Evolutionary conservation across 2,329 filamentous ascomycete genomes (phyloP).

Genomic region (Diplodia intermedia): DNA sequence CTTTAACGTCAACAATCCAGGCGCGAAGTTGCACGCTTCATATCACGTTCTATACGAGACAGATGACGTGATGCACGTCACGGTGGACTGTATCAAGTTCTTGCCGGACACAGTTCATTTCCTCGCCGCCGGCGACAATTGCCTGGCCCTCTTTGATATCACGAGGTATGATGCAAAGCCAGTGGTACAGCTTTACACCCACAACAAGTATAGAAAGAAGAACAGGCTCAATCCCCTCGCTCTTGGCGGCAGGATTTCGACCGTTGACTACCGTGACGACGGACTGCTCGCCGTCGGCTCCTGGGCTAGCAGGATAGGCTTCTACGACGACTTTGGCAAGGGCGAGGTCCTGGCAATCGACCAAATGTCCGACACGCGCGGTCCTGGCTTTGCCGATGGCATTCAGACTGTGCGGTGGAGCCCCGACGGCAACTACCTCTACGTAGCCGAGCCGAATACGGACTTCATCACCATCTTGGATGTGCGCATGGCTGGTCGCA

Average conservation of each 20-base stretch:
- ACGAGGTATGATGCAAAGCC: conserved; percentile 43
- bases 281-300: conserved; percentile 64
- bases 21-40: conserved; percentile 49
- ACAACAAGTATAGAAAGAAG: conserved; percentile 42
- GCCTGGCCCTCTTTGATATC: conserved; percentile 64
- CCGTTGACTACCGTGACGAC: conserved; percentile 56
- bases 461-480: conserved; percentile 65
- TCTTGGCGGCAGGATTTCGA: conserved; percentile 57
- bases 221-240: conserved; percentile 55
- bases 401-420: conserved; percentile 65
- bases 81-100: conserved; percentile 54
- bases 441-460: conserved; percentile 64
- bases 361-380: conserved; percentile 40
- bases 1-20: conserved; percentile 50
- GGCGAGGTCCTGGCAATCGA: conserved; percentile 54
- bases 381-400: conserved; percentile 48
- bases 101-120: conserved; percentile 58
- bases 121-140: conserved; percentile 62
- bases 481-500: conserved; percentile 60
- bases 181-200: conserved; percentile 47
- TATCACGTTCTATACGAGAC: conserved; percentile 60
- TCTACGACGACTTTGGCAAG: conserved; percentile 60
- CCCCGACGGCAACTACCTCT: conserved; percentile 64
- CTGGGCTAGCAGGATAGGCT: conserved; percentile 60
- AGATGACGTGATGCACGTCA: neutral